These are phyloP conservation scores for Phoenix dactylifera DNA, from an alignment of 176 grass and related monocot genomes.

Conservation along the genomic window DNA sequence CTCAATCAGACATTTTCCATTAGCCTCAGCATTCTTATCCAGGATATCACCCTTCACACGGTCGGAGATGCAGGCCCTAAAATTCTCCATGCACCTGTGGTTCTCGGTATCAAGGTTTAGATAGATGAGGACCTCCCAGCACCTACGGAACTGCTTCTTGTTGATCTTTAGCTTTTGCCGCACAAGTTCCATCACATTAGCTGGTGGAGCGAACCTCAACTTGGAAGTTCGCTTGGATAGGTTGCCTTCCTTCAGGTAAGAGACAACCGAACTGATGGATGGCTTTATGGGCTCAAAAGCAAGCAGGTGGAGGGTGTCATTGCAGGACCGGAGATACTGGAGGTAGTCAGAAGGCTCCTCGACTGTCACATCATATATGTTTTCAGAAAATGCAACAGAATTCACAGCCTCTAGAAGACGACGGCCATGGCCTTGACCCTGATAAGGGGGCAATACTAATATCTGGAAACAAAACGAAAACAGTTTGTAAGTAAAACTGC, in stretches of 20 bases:
- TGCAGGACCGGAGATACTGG: conserved; percentile 67
- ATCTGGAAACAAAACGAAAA: conserved; percentile 42
- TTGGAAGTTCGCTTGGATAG: conserved; percentile 45
- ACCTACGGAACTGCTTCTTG: conserved; percentile 71
- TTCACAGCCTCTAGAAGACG: conserved; percentile 72
- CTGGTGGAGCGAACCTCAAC: conserved; percentile 33
- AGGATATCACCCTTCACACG: conserved; percentile 59
- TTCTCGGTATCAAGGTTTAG: conserved; percentile 52
- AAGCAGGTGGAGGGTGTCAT: conserved; percentile 61
- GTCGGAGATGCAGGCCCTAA: conserved; percentile 64
- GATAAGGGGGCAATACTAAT: conserved; percentile 78
- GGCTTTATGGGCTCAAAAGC: conserved; percentile 51
- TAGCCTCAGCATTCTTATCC: conserved; percentile 27
- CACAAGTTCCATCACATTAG: conserved; percentile 33
- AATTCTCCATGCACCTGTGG: conserved; percentile 51
- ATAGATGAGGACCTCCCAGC: conserved; percentile 84
- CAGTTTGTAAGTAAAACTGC: not conserved
- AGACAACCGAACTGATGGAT: conserved; percentile 27
- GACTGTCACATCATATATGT: conserved; percentile 63
- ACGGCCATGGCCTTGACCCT: conserved; percentile 63
- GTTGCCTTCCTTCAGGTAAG: conserved; percentile 53
- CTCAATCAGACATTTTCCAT: conserved; percentile 53
- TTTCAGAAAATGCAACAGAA: conserved; percentile 62
- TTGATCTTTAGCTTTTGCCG: conserved; percentile 73
- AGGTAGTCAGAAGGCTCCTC: conserved; percentile 94